Percentiles rank a stretch among this genome's conserved stretches.
These are phyloP conservation scores for Aspergillus olivimuriae DNA, from an alignment of 495 filamentous ascomycete species.

Conservation along the genomic window DNA sequence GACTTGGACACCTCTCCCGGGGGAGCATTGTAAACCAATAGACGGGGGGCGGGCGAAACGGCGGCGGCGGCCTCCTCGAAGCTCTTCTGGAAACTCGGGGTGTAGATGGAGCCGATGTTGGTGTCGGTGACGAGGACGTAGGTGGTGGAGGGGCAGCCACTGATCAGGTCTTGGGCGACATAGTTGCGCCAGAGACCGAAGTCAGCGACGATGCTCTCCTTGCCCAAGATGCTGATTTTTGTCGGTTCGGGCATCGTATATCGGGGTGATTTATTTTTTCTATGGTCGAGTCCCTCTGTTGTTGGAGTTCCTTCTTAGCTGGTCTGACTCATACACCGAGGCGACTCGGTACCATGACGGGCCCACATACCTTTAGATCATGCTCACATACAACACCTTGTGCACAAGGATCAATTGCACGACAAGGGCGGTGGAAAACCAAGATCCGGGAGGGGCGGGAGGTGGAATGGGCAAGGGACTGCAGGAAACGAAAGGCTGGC, in stretches of 20 bases:
- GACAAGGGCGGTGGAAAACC: too few relatives aligned
- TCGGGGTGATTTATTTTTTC: not conserved
- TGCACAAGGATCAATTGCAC: too few relatives aligned
- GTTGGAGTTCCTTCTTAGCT: too few relatives aligned
- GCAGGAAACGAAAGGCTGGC: not conserved
- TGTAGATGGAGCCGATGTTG: conserved; percentile 78
- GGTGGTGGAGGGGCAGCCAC: conserved; percentile 72
- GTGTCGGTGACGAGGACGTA: conserved; percentile 96
- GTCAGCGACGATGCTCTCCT: conserved; percentile 82
- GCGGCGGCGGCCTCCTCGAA: conserved; percentile 54
- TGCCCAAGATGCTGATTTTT: conserved; percentile 52
- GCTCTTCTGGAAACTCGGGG: conserved; percentile 62
- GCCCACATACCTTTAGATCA: too few relatives aligned
- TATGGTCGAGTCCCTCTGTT: not conserved
- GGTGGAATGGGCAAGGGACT: not conserved
- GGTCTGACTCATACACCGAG: too few relatives aligned
- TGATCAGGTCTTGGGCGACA: conserved; percentile 75
- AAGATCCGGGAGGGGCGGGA: not conserved
- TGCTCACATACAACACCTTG: too few relatives aligned
- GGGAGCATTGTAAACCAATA: conserved; percentile 80
- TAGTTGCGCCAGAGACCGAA: conserved; percentile 84
- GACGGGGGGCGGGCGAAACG: conserved; percentile 51
- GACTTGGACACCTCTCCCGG: conserved; percentile 94
- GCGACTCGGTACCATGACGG: too few relatives aligned
- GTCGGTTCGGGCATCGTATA: conserved; percentile 38